Evolutionary conservation across 257 asterid genomes (phyloP).

Genomic region (Scutellaria minor): DNA sequence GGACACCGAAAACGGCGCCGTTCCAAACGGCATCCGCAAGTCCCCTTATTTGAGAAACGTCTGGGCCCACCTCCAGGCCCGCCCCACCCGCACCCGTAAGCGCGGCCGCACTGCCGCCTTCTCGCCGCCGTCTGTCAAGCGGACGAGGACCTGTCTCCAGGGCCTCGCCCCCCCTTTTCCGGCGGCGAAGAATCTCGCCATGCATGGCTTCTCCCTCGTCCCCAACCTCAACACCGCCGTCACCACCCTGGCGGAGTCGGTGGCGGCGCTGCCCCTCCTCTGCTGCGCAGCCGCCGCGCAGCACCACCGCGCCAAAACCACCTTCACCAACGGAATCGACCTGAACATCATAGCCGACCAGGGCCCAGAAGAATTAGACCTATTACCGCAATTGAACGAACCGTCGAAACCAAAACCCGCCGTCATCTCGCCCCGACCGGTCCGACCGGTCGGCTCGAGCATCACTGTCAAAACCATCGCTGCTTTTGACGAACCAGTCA

Average conservation of each 20-base stretch:
- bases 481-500: constrained; percentile 5
- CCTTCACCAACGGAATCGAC: constrained; percentile 46
- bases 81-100: constrained; percentile 85
- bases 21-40: constrained; percentile 58
- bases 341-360: constrained; percentile 52
- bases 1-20: constrained; percentile 25
- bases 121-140: constrained; percentile 58
- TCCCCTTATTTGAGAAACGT: constrained; percentile 73
- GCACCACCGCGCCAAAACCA: constrained; percentile 11
- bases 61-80: constrained; percentile 84
- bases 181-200: constrained; percentile 36
- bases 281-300: constrained; percentile 20
- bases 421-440: constrained; percentile 69
- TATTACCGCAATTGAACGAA: constrained; percentile 48
- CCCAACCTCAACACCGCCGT: constrained; percentile 53
- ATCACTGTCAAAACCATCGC: constrained; percentile 46
- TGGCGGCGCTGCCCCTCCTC: constrained; percentile 54
- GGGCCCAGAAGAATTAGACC: constrained; percentile 54
- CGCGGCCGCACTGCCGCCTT: constrained; percentile 73
- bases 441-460: constrained; percentile 72
- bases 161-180: constrained; percentile 44
- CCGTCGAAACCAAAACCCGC: constrained; percentile 39
- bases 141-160: constrained; percentile 51
- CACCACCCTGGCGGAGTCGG: constrained; percentile 50
- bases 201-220: constrained; percentile 51